A percentile compares a stretch with the other conserved stretches of the same genome.
phyloP scores from a whole-genome alignment of 176 grass and related monocot genomes.

The Oryza meridionalis region DNA sequence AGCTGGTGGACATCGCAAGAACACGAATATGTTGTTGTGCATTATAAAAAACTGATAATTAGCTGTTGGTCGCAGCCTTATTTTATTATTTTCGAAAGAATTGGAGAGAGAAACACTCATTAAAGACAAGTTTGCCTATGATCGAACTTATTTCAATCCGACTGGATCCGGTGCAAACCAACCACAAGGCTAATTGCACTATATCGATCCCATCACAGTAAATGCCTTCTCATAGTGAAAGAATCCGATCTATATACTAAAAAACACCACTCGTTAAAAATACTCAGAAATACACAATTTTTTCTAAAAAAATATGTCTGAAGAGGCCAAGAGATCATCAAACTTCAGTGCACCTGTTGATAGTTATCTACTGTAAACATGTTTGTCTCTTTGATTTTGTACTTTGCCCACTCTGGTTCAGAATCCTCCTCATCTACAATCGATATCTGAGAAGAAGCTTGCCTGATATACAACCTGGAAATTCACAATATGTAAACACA shows the following conservation, averaged over 20 bases:
- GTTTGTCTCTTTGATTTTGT: conserved; percentile 98
- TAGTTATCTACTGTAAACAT: conserved; percentile 96
- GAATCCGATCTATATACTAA: conserved; percentile 85
- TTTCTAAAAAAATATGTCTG: neutral
- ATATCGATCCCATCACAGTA: conserved; percentile 47
- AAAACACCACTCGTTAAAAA: conserved; percentile 29
- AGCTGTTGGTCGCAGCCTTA: too few species aligned
- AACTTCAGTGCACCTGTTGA: conserved; percentile 73
- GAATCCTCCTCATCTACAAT: conserved; percentile 54
- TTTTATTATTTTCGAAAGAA: too few species aligned
- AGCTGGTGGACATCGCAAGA: too few species aligned
- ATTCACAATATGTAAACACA: conserved; percentile 12
- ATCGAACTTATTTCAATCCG: too few species aligned
- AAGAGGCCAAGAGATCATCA: conserved; percentile 1
- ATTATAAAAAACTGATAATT: too few species aligned
- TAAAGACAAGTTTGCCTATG: too few species aligned
- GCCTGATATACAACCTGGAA: conserved; percentile 87
- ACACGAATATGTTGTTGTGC: too few species aligned
- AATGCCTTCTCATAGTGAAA: conserved; percentile 81
- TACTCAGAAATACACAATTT: neutral
- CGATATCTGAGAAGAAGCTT: conserved; percentile 67
- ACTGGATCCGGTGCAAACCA: too few species aligned
- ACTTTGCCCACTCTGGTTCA: conserved; percentile 82
- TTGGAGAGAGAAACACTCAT: too few species aligned
- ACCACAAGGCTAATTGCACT: too few species aligned